These are phyloP conservation scores for Raddia guianensis DNA, from an alignment of 176 grass and related monocot genomes.

Conservation along the genomic window DNA sequence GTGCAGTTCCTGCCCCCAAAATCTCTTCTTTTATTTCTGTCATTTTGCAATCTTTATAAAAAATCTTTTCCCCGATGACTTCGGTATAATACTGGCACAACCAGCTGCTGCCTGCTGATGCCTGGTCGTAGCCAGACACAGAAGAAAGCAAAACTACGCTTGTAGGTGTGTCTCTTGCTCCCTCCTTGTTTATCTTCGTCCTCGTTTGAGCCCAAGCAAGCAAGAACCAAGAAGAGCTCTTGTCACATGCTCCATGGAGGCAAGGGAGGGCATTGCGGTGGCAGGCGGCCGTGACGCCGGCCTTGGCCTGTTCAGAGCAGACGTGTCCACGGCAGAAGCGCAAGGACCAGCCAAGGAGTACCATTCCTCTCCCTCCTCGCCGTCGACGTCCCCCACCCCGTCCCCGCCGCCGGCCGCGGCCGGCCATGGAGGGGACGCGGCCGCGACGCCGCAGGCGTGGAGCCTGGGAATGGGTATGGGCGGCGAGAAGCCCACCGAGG, in stretches of 20 bases:
- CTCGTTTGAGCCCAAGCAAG: conserved; percentile 5
- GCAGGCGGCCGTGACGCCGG: conserved; percentile 31
- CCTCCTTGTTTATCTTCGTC: conserved; percentile 17
- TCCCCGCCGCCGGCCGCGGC: conserved; percentile 31
- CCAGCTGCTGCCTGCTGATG: conserved; percentile 31
- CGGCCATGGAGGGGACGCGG: conserved; percentile 6
- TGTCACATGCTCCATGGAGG: conserved; percentile 42
- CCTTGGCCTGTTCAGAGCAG: conserved; percentile 32
- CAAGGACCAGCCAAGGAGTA: conserved; percentile 43
- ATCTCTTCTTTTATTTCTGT: conserved; percentile 16
- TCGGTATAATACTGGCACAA: conserved; percentile 36
- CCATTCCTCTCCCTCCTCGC: conserved; percentile 51
- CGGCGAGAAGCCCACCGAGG: conserved; percentile 14
- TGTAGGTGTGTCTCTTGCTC: conserved; percentile 4
- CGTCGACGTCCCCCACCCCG: conserved; percentile 44
- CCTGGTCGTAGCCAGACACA: conserved; percentile 41
- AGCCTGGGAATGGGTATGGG: background rate
- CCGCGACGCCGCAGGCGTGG: conserved; percentile 26
- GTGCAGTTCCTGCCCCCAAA: conserved; percentile 30
- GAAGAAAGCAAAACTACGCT: conserved; percentile 23
- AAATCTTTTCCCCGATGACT: conserved; percentile 20
- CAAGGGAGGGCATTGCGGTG: conserved; percentile 42
- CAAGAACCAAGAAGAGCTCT: conserved; percentile 9
- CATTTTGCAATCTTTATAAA: conserved; percentile 12
- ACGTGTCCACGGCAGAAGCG: conserved; percentile 10